Base-by-base conservation (phyloP, 768 basidiomycete species). In the Tricholoma saponaceum region DNA sequence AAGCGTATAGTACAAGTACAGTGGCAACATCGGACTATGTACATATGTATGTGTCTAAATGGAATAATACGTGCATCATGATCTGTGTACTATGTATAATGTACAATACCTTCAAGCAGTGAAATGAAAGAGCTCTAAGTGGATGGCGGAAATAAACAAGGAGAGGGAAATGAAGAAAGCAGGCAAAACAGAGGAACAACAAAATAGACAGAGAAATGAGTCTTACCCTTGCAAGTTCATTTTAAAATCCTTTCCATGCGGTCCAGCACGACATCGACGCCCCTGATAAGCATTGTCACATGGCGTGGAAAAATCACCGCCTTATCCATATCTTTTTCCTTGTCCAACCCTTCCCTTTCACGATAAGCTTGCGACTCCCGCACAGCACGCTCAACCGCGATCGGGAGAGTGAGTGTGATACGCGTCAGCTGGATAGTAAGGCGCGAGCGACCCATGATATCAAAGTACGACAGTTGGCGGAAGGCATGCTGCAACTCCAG, bases 401-500 rank as follows among this genome's bases (percentile, higher is more conserved):
- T 80, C 2, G 90, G 90, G 8, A 92, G 79, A 49, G 78, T 82
- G 55, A 93, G 79, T 4, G 89, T 86, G 64, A 92, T 86, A 18
- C 92, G 83, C 2, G 86, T 86, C 43, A 95, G 79, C 62, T 88
- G 86, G 39, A 93, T 83, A 7, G 87, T 87, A 33, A 93, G 75
- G 9, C 90, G 83, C 2, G 86, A 85, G 13, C 92, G 86, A 13
- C 87, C 86, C 50, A 85, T 75, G 58, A 94, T 72, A 69, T 92
- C 89, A 60, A 92, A 81, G 66, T 90, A 93, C 12, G 87, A 83
- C 23, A 93, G 79, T 52, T 84, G 79, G 23, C 86, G 83, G 58
- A 95, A 86, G 5, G 83, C 82, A 61, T 85, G 83, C 64, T 92
- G 92, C 20, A 92, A 79, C 66, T 94, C 91, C 60, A 92, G 80